phyloP scores from a whole-genome alignment of 768 basidiomycete species.

The Termitomyces heimii region DNA sequence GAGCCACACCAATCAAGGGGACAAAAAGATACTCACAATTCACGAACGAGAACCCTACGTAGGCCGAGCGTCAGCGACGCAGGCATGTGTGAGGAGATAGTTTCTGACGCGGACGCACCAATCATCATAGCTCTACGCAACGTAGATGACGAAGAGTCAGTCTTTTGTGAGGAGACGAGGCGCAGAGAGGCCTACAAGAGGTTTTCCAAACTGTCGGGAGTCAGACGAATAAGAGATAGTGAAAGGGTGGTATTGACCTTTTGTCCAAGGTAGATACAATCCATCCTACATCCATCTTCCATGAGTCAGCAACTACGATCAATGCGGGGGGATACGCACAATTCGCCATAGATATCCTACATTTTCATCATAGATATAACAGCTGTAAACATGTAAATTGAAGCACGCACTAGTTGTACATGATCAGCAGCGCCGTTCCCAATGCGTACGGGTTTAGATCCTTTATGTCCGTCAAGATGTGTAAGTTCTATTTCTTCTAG shows the following conservation, averaged over 20 bases:
- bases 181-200: slow-evolving; percentile 44
- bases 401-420: slow-evolving; percentile 49
- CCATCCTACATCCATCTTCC: slow-evolving; percentile 50
- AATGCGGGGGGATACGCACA: slow-evolving; percentile 39
- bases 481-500: slow-evolving; percentile 77
- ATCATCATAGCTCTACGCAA: slow-evolving; percentile 32
- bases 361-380: not conserved
- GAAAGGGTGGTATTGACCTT: slow-evolving; percentile 45
- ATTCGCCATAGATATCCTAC: slow-evolving; percentile 95
- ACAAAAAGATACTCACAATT: slow-evolving; percentile 46
- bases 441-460: slow-evolving; percentile 80
- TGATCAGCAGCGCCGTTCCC: slow-evolving; percentile 97
- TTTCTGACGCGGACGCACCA: slow-evolving; percentile 21
- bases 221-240: not conserved
- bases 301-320: not conserved
- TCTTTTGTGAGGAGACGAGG: not conserved
- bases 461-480: slow-evolving; percentile 88
- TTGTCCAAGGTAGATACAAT: slow-evolving; percentile 94
- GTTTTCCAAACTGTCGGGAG: slow-evolving; percentile 58
- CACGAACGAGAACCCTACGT: slow-evolving; percentile 61
- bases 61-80: not conserved
- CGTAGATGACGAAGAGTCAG: not conserved
- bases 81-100: not conserved
- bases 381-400: not conserved
- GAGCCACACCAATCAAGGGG: not conserved